Evolutionary conservation across 2,329 filamentous ascomycete species (phyloP).

Genomic region (Magnaporthiopsis poae): DNA sequence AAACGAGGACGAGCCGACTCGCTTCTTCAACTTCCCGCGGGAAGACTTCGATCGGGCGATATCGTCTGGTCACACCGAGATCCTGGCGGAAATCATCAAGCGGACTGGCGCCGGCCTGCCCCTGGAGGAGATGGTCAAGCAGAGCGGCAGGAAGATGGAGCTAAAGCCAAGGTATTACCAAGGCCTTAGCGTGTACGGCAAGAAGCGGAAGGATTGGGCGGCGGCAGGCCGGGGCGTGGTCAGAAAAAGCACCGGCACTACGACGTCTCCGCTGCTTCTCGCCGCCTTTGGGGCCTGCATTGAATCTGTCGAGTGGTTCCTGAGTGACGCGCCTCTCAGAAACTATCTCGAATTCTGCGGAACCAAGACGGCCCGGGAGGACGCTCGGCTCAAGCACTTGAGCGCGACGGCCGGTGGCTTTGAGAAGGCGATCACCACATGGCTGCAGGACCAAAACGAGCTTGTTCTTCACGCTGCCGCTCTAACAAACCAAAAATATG

Average conservation of each 20-base stretch:
- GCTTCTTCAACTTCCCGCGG: constrained; percentile 30
- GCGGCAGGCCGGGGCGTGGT: constrained; percentile 44
- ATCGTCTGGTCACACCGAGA: constrained; percentile 37
- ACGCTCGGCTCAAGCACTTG: constrained; percentile 53
- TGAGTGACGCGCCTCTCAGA: constrained; percentile 58
- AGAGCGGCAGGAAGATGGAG: constrained; percentile 52
- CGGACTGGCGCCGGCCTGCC: constrained; percentile 59
- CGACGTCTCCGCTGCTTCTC: constrained; percentile 48
- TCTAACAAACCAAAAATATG: constrained; percentile 26
- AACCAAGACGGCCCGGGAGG: constrained; percentile 48
- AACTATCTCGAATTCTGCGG: constrained; percentile 59
- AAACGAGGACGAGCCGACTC: constrained; percentile 21
- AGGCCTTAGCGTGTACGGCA: constrained; percentile 65
- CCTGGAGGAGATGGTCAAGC: constrained; percentile 55
- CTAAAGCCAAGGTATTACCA: constrained; percentile 65
- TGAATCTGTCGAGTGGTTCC: constrained; percentile 66
- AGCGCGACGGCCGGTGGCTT: constrained; percentile 49
- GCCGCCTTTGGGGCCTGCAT: constrained; percentile 49
- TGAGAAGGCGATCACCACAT: constrained; percentile 51
- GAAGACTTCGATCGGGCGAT: constrained; percentile 35
- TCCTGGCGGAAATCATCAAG: constrained; percentile 56
- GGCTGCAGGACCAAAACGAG: constrained; percentile 49
- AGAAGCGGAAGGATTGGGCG: constrained; percentile 66
- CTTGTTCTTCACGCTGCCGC: constrained; percentile 59
- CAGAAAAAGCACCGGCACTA: constrained; percentile 27